Conservation (phyloP, 495 filamentous ascomycete species). For the Recurvomyces mirabilis region DNA sequence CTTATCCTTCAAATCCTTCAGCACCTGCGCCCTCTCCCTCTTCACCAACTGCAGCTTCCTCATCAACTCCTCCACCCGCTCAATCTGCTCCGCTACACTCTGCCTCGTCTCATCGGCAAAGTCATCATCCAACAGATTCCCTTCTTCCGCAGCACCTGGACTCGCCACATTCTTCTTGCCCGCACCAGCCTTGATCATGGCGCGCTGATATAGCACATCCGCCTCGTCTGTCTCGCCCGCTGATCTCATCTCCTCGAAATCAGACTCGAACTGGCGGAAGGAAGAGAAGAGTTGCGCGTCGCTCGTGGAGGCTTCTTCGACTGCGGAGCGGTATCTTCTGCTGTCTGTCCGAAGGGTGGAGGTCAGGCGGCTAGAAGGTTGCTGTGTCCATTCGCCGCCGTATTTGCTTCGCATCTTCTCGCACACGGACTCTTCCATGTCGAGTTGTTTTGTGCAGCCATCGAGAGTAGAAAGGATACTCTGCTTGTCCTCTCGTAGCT, state of each 20-base stretch:
- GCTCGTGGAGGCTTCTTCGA: constrained; percentile 80
- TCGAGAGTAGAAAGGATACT: constrained; percentile 60
- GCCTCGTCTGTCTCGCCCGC: constrained; percentile 83
- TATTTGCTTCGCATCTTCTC: constrained; percentile 99
- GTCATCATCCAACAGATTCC: constrained; percentile 79
- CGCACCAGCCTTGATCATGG: constrained; percentile 56
- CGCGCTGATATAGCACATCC: constrained; percentile 78
- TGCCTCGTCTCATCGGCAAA: constrained; percentile 61
- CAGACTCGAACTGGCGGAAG: constrained; percentile 67
- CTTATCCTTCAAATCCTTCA: constrained; percentile 97
- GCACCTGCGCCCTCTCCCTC: constrained; percentile 74
- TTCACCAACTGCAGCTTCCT: constrained; percentile 88
- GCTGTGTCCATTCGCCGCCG: constrained; percentile 90
- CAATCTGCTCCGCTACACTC: constrained; percentile 82
- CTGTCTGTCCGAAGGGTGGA: constrained; percentile 79
- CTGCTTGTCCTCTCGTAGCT: constrained; percentile 64
- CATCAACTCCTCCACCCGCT: constrained; percentile 77
- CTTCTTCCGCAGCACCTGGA: constrained; percentile 42
- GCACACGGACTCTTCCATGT: constrained; percentile 94
- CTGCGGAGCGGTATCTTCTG: constrained; percentile 69
- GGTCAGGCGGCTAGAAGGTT: constrained; percentile 82
- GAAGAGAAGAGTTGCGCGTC: constrained; percentile 78
- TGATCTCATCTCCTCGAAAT: constrained; percentile 90
- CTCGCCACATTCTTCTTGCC: constrained; percentile 47
- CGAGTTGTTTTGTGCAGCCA: constrained; percentile 70